These are phyloP conservation scores for Nothopassalora personata DNA, from an alignment of 2,329 filamentous ascomycete species.

Conservation along the genomic window DNA sequence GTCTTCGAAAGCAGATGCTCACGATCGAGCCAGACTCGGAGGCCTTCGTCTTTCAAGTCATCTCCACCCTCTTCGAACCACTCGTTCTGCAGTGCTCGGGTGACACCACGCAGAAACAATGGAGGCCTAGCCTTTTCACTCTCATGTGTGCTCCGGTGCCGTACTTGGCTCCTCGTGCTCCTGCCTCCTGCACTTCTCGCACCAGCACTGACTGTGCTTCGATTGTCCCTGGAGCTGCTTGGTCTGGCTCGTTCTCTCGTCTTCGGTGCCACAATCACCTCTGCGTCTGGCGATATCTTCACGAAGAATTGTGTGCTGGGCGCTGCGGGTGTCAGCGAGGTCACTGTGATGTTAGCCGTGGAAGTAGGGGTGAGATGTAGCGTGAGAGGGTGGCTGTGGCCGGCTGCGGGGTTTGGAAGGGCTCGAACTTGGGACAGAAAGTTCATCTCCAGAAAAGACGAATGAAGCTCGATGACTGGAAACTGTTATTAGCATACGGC, in stretches of 20 bases:
- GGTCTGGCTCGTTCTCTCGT: conserved; percentile 60
- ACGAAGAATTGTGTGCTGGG: conserved; percentile 69
- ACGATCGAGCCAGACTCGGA: conserved; percentile 80
- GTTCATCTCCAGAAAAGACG: conserved; percentile 90
- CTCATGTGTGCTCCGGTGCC: conserved; percentile 52
- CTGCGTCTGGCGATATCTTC: conserved; percentile 88
- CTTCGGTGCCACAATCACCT: conserved; percentile 96
- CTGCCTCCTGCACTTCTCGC: conserved; percentile 66
- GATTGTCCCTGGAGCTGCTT: conserved; percentile 61
- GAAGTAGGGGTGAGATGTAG: conserved; percentile 92
- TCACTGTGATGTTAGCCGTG: conserved; percentile 83
- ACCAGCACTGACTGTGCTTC: conserved; percentile 74
- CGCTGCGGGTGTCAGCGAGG: conserved; percentile 72
- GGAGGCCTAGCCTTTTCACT: conserved; percentile 61
- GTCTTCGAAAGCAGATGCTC: conserved; percentile 67
- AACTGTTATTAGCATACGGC: conserved; percentile 2
- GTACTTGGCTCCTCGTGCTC: conserved; percentile 66
- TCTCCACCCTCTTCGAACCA: conserved; percentile 63
- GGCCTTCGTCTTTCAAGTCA: conserved; percentile 48
- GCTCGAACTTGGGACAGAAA: conserved; percentile 88
- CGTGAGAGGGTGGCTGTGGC: conserved; percentile 69
- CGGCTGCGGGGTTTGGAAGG: conserved; percentile 69
- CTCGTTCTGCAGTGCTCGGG: conserved; percentile 62
- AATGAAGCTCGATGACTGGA: conserved; percentile 84
- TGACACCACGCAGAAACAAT: conserved; percentile 75